Conservation (phyloP, 805 yeast genomes). For the Nakazawaea wickerhamii region DNA sequence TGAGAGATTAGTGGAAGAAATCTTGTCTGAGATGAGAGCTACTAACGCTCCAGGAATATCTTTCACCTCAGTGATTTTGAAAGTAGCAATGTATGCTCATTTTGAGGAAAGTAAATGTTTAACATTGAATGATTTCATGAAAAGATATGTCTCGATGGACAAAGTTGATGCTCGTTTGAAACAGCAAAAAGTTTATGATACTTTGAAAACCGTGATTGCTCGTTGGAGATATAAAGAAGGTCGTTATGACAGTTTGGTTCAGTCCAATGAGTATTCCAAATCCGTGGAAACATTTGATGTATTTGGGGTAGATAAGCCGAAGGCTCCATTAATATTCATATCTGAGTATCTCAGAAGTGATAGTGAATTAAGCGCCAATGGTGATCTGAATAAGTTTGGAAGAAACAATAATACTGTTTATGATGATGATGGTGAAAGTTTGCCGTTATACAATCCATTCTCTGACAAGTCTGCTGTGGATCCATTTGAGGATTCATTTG, state of each 20-base stretch:
- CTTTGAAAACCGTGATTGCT: conserved; percentile 41
- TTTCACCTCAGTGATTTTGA: conserved; percentile 56
- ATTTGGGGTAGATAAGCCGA: not conserved
- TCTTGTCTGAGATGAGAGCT: conserved; percentile 50
- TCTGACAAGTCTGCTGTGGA: not conserved
- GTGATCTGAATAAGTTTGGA: not conserved
- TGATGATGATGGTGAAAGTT: not conserved
- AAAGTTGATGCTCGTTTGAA: conserved; percentile 45
- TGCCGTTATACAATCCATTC: not conserved
- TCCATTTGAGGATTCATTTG: not conserved
- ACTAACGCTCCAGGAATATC: conserved; percentile 56
- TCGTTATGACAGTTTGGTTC: conserved; percentile 12
- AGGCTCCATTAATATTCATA: conserved; percentile 8
- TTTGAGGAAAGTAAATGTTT: conserved; percentile 76
- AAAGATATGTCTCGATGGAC: conserved; percentile 51
- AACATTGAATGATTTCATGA: conserved; percentile 65
- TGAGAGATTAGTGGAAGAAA: conserved; percentile 69
- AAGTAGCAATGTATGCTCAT: conserved; percentile 69
- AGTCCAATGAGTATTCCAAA: not conserved
- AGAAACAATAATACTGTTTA: conserved; percentile 2
- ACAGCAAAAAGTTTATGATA: conserved; percentile 37
- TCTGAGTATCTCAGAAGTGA: conserved; percentile 9
- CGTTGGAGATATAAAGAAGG: conserved; percentile 40
- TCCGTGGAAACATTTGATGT: not conserved
- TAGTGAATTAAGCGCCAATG: not conserved